Base-by-base conservation (phyloP, 1,284 basidiomycete genomes). In the Ustilago crameri region DNA sequence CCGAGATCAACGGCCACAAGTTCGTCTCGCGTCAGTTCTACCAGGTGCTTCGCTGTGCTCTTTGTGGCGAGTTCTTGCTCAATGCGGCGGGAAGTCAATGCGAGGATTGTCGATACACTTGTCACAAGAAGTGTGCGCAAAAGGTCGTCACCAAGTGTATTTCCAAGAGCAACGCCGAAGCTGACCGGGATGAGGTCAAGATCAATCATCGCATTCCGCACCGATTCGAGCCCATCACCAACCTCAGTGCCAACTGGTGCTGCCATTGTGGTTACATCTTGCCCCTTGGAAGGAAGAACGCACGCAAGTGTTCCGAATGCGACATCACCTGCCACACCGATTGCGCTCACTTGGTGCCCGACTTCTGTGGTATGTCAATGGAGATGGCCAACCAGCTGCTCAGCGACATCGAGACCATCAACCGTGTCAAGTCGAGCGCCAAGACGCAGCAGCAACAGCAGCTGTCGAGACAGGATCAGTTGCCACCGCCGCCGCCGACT, bases 291-390 rank as follows among this genome's bases (percentile, higher is more conserved):
- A 90, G 95, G 71, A 98, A 98, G 87, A 95, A 96, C 83, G 92
- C 94, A 23, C 90, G 94, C 60, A 92, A 92, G 85, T 99, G 96
- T 84, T 90, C 91, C 51, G 95, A 98, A 84, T 99, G 96, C 85
- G 90, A 91, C 80, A 90, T 98, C 69, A 98, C 95, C 52, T 96
- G 94, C 78, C 96, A 99, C 85, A 93, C 93, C 22, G 93, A 96
- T 73, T 99, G 96, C 85, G 93, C 94, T 0, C 96, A 98, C 83
- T 88, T 98, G 53, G 95, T 99, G 30, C 96, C 96, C 59, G 95
- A 98, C 85, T 98, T 99, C 85, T 99, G 96, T 82, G 96, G 96
- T 50, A 98, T 99, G 95, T 94, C 93, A 22, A 98, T 98, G 95
- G 96, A 97, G 84, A 96, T 93, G 64, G 96, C 96, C 40, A 98